These are phyloP conservation scores for Lactifluus piperatus DNA, from an alignment of 768 basidiomycete genomes.

Conservation along the genomic window DNA sequence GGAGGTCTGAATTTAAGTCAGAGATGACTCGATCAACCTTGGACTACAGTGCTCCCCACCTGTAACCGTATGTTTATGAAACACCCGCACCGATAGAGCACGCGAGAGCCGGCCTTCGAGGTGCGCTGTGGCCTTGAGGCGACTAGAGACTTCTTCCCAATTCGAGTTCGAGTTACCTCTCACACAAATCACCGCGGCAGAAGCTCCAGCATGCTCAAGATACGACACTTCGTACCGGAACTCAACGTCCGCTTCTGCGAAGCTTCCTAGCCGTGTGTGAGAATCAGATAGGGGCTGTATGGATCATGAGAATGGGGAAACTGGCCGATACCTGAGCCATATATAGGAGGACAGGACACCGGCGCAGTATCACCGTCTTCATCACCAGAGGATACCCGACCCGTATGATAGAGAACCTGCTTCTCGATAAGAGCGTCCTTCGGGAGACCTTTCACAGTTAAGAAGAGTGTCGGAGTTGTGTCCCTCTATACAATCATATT, in stretches of 20 bases:
- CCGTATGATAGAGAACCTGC: slow-evolving; percentile 65
- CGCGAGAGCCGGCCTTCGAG: slow-evolving; percentile 19
- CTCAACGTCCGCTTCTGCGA: not conserved
- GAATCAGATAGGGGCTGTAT: slow-evolving; percentile 1
- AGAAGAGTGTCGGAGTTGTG: slow-evolving; percentile 41
- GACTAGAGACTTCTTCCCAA: slow-evolving; percentile 3
- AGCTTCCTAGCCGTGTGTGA: not conserved
- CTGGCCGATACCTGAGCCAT: slow-evolving; percentile 33
- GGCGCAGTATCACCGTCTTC: slow-evolving; percentile 39
- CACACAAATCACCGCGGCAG: slow-evolving; percentile 16
- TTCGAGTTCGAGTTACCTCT: slow-evolving; percentile 1
- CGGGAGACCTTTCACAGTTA: slow-evolving; percentile 56
- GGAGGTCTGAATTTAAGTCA: slow-evolving; percentile 2
- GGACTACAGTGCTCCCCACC: slow-evolving; percentile 19
- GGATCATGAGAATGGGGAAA: not conserved
- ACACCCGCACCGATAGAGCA: slow-evolving; percentile 39
- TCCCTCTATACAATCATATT: slow-evolving; percentile 17
- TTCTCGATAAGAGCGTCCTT: slow-evolving; percentile 69
- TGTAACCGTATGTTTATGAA: slow-evolving; percentile 27
- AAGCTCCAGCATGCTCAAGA: slow-evolving; percentile 1
- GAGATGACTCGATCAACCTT: not conserved
- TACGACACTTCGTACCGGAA: slow-evolving; percentile 10
- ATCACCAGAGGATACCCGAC: slow-evolving; percentile 39
- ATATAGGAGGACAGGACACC: slow-evolving; percentile 31
- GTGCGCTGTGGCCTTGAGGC: slow-evolving; percentile 14